Evolutionary conservation across 352 stramenopile species (phyloP).

Genomic region (Pythium angustatum): DNA sequence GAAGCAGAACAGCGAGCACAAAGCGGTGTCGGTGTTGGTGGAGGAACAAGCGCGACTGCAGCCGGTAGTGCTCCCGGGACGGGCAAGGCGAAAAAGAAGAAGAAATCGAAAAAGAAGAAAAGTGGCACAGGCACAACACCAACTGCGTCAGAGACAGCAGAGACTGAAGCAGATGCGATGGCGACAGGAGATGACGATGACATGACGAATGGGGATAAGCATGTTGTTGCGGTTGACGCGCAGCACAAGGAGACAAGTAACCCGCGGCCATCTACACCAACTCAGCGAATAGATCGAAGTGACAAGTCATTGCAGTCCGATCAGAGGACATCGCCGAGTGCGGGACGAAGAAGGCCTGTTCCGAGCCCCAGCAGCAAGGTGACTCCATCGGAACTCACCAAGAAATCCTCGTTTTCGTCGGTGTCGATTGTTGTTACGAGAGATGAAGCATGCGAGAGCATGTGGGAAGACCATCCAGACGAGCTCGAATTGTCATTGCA

Average conservation of each 20-base stretch:
- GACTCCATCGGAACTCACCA: neutral
- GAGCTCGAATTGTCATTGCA: constrained; percentile 25
- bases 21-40: constrained; percentile 15
- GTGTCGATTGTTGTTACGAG: constrained; percentile 44
- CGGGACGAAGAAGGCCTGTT: neutral
- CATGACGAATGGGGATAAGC: neutral
- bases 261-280: neutral
- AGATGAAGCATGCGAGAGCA: constrained; percentile 80
- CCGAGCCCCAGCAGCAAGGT: neutral
- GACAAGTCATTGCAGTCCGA: neutral
- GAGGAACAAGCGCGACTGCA: neutral
- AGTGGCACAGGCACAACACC: constrained; percentile 5
- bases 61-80: neutral
- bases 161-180: constrained; percentile 39
- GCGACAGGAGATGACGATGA: constrained; percentile 49
- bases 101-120: constrained; percentile 76
- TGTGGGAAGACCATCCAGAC: constrained; percentile 67
- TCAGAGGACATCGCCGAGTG: neutral
- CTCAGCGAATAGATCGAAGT: constrained; percentile 2
- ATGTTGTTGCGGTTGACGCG: neutral
- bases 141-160: constrained; percentile 2
- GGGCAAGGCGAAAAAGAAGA: constrained; percentile 59
- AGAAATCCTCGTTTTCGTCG: constrained; percentile 18
- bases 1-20: constrained; percentile 22
- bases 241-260: neutral